phyloP scores from a whole-genome alignment of 495 filamentous ascomycete species.

The Collariella sp. region DNA sequence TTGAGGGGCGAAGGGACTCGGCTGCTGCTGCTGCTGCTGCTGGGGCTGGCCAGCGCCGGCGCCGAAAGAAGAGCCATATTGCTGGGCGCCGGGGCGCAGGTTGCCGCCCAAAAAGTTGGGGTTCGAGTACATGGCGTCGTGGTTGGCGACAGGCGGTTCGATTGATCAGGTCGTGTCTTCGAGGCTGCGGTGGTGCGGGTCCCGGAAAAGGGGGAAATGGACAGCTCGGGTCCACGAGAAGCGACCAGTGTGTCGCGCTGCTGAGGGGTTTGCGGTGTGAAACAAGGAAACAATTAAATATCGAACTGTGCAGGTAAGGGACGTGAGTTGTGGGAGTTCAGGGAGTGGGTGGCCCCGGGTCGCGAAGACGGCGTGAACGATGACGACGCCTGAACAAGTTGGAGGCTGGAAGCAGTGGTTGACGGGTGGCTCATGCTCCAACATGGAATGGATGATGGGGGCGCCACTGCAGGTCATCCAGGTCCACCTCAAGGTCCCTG shows the following conservation, averaged over 20 bases:
- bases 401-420: constrained; percentile 4
- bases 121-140: constrained; percentile 68
- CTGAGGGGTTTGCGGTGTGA: background rate
- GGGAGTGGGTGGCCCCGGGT: background rate
- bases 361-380: constrained; percentile 1
- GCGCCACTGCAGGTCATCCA: background rate
- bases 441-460: background rate
- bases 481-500: background rate
- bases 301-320: background rate
- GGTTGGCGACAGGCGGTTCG: constrained; percentile 1
- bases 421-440: constrained; percentile 3
- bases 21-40: constrained; percentile 55
- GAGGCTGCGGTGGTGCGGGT: background rate
- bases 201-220: constrained; percentile 3
- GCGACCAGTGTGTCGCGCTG: background rate
- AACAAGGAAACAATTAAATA: background rate
- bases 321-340: background rate
- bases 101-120: constrained; percentile 76
- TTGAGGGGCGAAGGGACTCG: constrained; percentile 51
- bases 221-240: background rate
- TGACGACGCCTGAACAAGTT: constrained; percentile 14
- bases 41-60: constrained; percentile 41
- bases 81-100: constrained; percentile 61
- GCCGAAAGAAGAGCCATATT: constrained; percentile 47
- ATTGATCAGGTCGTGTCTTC: background rate